phyloP scores from a whole-genome alignment of 2,329 filamentous ascomycete genomes.

The Aureobasidium melanogenum region DNA sequence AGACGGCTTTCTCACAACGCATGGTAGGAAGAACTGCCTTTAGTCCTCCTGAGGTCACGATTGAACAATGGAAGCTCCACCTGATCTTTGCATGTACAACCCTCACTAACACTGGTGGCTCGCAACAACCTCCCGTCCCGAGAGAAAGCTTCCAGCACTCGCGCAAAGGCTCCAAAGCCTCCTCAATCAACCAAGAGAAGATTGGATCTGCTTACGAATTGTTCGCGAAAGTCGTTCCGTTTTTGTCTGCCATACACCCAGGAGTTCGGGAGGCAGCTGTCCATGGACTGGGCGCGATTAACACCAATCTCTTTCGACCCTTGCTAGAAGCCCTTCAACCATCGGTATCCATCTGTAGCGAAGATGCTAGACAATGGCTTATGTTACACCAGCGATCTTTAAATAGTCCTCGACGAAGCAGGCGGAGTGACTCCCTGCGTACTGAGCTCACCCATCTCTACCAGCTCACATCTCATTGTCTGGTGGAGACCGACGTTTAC shows the following conservation, averaged over 20 bases:
- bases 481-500: slow-evolving; percentile 68
- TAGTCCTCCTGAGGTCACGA: slow-evolving; percentile 62
- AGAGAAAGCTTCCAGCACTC: slow-evolving; percentile 59
- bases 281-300: slow-evolving; percentile 85
- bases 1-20: slow-evolving; percentile 39
- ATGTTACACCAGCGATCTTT: slow-evolving; percentile 68
- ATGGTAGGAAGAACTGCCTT: slow-evolving; percentile 13
- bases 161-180: slow-evolving; percentile 69
- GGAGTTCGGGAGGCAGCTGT: slow-evolving; percentile 87
- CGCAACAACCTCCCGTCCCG: slow-evolving; percentile 43
- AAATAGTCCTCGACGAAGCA: slow-evolving; percentile 72
- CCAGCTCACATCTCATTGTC: slow-evolving; percentile 82
- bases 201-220: slow-evolving; percentile 81
- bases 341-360: slow-evolving; percentile 75
- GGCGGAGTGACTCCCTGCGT: slow-evolving; percentile 74
- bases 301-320: slow-evolving; percentile 84
- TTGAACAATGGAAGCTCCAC: slow-evolving; percentile 98
- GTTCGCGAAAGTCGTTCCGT: slow-evolving; percentile 84
- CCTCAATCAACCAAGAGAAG: slow-evolving; percentile 60
- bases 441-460: slow-evolving; percentile 97
- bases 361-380: slow-evolving; percentile 77
- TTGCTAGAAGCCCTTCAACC: slow-evolving; percentile 84
- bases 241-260: slow-evolving; percentile 69
- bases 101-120: slow-evolving; percentile 62
- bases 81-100: slow-evolving; percentile 96